Evolutionary conservation across 345 rosid species (phyloP), one percentile per base, ranked within the genome.

Genomic region (Clarkia xantiana): DNA sequence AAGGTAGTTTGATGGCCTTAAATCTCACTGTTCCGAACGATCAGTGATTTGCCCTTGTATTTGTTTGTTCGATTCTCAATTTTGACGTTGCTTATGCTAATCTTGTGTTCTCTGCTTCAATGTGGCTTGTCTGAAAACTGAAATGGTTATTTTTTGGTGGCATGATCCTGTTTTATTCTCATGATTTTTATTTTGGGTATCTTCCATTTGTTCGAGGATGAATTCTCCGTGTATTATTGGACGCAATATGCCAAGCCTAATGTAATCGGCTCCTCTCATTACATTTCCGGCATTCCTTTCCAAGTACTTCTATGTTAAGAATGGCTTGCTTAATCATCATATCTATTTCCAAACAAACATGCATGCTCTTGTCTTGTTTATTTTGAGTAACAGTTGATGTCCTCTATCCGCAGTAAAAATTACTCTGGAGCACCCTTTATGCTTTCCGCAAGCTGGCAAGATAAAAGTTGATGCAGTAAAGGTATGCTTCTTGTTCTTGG

Each of bases 401-500:
- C 52, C 36, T 25, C 42, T 44, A 29, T 43, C 15, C 59, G 53
- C 80, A 81, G 84, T 57, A 54, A 78, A 66, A 69, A 67, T 81
- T 47, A 38, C 55, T 14, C 13, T 39, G 12, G 84, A 69, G 49
- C 84, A 78, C 43, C 56, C 51, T 6, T 9, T 52, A 40, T 76
- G 79, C 47, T 82, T 82, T 62, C 82, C 91, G 42, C 10, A 57
- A 13, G 6, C 60, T 44, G 79, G 81, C 17, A 71, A 61, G 50
- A 72, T 78, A 23, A 63, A 64, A 40, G 58, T 81, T 56, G 51
- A 63, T 16, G 74, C 74, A 44, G 48, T 81, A 23, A 81, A 78
- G 85, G 85, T 82, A 57, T 40, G 12, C 12, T 51, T 2, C 58
- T 20, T 44, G 58, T 49, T 2, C 42, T 13, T 1, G 18, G 17